A percentile compares a stretch with the other conserved stretches of the same genome.
phyloP scores from a whole-genome alignment of 1,139 yeast species.

The Entelexis paramagnoliae region DNA sequence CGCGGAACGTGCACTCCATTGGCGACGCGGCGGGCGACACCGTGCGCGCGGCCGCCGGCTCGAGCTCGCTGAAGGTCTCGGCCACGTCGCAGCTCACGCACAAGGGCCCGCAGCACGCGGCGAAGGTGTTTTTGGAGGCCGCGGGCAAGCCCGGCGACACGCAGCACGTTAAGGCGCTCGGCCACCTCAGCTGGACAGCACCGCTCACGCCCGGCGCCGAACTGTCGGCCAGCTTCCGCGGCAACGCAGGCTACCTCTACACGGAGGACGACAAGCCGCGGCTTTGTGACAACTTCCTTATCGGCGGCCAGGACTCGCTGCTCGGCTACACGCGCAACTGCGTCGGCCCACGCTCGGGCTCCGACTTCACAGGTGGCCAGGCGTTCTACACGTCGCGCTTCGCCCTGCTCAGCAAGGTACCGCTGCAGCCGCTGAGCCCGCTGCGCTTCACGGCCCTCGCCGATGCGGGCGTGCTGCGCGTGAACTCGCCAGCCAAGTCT shows the following conservation, averaged over 20 bases:
- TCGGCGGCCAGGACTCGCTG: slow-evolving; percentile 63
- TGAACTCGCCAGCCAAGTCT: slow-evolving; percentile 6
- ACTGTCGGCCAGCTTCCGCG: slow-evolving; percentile 10
- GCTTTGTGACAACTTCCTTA: slow-evolving; percentile 37
- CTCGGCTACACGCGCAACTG: slow-evolving; percentile 59
- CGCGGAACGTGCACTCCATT: slow-evolving; percentile 25
- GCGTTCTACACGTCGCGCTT: slow-evolving; percentile 31
- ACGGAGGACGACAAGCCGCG: slow-evolving; percentile 24
- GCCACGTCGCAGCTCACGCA: slow-evolving; percentile 35
- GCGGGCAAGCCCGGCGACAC: slow-evolving; percentile 35
- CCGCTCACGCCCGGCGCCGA: slow-evolving; percentile 10
- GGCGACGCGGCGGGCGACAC: slow-evolving; percentile 25
- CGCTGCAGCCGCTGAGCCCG: slow-evolving; percentile 23
- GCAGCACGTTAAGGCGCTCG: slow-evolving; percentile 21
- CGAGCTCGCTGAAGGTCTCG: slow-evolving; percentile 41
- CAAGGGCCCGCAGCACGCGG: slow-evolving; percentile 35
- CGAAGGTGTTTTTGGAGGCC: slow-evolving; percentile 45
- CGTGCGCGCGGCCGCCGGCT: slow-evolving; percentile 42
- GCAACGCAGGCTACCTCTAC: slow-evolving; percentile 13
- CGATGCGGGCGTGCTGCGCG: slow-evolving; percentile 22
- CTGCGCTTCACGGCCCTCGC: slow-evolving; percentile 21
- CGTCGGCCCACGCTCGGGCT: slow-evolving; percentile 57
- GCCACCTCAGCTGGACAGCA: neutral
- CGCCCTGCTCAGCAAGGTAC: slow-evolving; percentile 30
- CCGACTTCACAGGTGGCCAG: slow-evolving; percentile 49